These are phyloP conservation scores for Whalleya microplaca DNA, from an alignment of 2,329 filamentous ascomycete genomes.

Conservation along the genomic window DNA sequence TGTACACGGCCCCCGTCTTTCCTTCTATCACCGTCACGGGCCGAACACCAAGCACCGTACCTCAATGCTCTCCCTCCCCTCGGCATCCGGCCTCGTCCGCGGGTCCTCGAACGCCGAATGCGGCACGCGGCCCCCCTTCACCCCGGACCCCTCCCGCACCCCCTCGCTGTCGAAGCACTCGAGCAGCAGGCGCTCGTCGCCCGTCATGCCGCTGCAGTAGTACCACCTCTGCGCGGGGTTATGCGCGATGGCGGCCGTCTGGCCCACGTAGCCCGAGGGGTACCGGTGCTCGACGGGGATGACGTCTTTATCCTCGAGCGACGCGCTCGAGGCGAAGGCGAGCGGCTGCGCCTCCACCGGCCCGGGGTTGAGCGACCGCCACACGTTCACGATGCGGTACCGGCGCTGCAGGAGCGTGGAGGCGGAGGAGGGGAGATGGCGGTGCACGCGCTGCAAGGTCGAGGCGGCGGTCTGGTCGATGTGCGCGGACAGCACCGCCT, in stretches of 20 bases:
- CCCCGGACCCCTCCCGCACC: constrained; percentile 50
- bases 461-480: constrained; percentile 79
- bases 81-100: constrained; percentile 69
- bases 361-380: constrained; percentile 66
- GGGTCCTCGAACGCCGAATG: constrained; percentile 83
- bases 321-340: constrained; percentile 68
- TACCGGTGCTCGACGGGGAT: constrained; percentile 77
- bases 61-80: constrained; percentile 84
- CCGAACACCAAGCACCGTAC: constrained; percentile 85
- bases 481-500: constrained; percentile 77
- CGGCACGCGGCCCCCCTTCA: constrained; percentile 61
- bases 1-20: neutral
- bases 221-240: constrained; percentile 71
- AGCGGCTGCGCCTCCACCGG: constrained; percentile 70
- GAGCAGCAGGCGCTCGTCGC: constrained; percentile 72
- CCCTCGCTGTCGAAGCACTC: constrained; percentile 77
- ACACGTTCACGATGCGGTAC: constrained; percentile 87
- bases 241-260: constrained; percentile 72
- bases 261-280: constrained; percentile 66
- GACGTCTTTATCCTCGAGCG: constrained; percentile 65
- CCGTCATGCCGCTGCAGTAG: constrained; percentile 79
- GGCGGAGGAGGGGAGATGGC: constrained; percentile 69
- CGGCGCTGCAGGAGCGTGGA: constrained; percentile 64
- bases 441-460: constrained; percentile 67
- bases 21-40: constrained; percentile 40